Evolutionary conservation across 352 stramenopile genomes (phyloP).

Genomic region (Globisporangium rhizosaccharum): DNA sequence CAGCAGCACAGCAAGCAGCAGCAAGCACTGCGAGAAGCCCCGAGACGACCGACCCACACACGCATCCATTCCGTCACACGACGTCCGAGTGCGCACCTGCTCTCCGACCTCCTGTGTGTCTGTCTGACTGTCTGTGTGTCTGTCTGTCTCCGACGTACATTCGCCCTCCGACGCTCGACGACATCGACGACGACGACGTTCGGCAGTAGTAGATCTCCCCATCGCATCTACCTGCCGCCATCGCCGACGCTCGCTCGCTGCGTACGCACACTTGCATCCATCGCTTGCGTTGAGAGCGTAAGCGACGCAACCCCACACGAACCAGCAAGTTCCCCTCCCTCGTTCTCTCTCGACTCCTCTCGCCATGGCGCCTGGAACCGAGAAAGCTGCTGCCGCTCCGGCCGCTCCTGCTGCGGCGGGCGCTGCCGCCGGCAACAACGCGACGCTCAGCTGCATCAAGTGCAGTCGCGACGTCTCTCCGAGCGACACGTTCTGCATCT

Average conservation of each 20-base stretch:
- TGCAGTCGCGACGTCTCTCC: slow-evolving; percentile 68
- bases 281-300: neutral
- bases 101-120: neutral
- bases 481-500: slow-evolving; percentile 83
- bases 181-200: too few species aligned
- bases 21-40: neutral
- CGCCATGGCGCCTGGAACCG: slow-evolving; percentile 59
- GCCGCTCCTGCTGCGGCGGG: slow-evolving; percentile 7
- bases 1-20: neutral
- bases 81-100: too few species aligned
- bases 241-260: neutral
- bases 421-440: slow-evolving; percentile 33
- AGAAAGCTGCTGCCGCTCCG: slow-evolving; percentile 38
- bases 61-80: neutral
- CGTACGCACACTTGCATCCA: neutral
- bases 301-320: neutral
- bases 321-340: neutral
- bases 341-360: neutral
- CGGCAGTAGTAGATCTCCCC: too few species aligned
- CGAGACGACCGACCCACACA: neutral
- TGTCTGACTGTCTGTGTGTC: neutral
- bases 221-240: too few species aligned
- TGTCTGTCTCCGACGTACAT: neutral
- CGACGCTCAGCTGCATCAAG: slow-evolving; percentile 62
- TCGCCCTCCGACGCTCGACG: too few species aligned